A percentile compares a stretch with the other conserved stretches of the same genome.
Conservation (phyloP, 2,329 filamentous ascomycete species). For the Ceratocystis alfenasii region DNA sequence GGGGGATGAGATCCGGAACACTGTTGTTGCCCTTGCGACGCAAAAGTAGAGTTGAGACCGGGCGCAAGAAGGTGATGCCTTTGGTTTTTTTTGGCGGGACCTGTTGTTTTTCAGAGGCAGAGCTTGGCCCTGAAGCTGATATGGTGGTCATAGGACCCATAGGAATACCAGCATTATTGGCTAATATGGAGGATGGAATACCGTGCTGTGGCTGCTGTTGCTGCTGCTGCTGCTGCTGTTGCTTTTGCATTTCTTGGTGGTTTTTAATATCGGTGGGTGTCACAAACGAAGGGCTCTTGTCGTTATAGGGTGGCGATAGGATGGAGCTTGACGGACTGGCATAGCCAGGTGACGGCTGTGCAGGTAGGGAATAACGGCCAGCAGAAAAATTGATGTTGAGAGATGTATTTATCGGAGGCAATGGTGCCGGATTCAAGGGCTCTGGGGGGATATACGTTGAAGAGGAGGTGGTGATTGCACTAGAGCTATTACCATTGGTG, state of each 20-base stretch:
- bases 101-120: slow-evolving; percentile 30
- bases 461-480: neutral
- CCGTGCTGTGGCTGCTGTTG: slow-evolving; percentile 15
- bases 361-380: slow-evolving; percentile 17
- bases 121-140: slow-evolving; percentile 27
- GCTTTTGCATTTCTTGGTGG: slow-evolving; percentile 24
- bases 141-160: slow-evolving; percentile 7
- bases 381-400: slow-evolving; percentile 8
- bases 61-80: slow-evolving; percentile 45
- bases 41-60: slow-evolving; percentile 47
- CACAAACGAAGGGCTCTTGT: slow-evolving; percentile 35
- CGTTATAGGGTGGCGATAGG: slow-evolving; percentile 22
- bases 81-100: slow-evolving; percentile 38
- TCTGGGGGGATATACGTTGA: neutral
- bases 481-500: neutral
- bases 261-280: slow-evolving; percentile 40
- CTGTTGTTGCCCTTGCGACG: slow-evolving; percentile 44
- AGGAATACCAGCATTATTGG: neutral
- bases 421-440: slow-evolving; percentile 20
- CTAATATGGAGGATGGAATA: neutral
- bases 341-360: slow-evolving; percentile 18
- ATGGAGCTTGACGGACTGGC: slow-evolving; percentile 16
- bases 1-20: slow-evolving; percentile 33
- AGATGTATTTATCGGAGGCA: slow-evolving; percentile 25
- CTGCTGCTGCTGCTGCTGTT: slow-evolving; percentile 23